Conservation (phyloP, 371 early-diverging fungal genomes). For the Apophysomyces elegans region DNA sequence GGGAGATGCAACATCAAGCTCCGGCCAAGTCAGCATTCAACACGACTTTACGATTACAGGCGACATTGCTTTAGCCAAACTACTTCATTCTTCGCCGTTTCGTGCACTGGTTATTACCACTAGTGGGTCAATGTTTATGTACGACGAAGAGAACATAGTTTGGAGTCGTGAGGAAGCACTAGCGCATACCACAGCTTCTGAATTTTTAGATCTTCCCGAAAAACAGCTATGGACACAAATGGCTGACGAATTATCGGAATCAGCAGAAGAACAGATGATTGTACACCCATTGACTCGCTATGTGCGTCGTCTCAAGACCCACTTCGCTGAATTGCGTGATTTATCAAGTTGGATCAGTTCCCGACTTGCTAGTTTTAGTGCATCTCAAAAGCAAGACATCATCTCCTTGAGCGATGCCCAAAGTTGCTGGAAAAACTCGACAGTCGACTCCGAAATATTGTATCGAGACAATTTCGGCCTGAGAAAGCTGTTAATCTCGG, state of each 20-base stretch:
- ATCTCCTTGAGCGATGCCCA: conserved; percentile 31
- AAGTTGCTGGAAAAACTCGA: conserved; percentile 30
- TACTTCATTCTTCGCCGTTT: conserved; percentile 27
- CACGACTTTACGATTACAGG: conserved; percentile 52
- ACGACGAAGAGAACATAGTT: conserved; percentile 39
- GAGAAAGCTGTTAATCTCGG: conserved; percentile 83
- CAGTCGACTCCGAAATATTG: conserved; percentile 28
- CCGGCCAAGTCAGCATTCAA: conserved; percentile 18
- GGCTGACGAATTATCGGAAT: conserved; percentile 70
- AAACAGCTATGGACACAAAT: conserved; percentile 75
- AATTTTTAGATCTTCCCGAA: conserved; percentile 85
- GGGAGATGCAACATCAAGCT: not conserved
- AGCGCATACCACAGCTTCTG: conserved; percentile 67
- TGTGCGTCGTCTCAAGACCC: conserved; percentile 65
- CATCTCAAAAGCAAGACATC: conserved; percentile 21
- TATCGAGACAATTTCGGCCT: conserved; percentile 84
- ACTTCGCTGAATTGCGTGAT: conserved; percentile 54
- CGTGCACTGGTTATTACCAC: conserved; percentile 48
- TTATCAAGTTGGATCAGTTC: conserved; percentile 34
- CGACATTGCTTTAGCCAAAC: conserved; percentile 34
- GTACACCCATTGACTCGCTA: conserved; percentile 64
- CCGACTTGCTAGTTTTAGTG: conserved; percentile 22
- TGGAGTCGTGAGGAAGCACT: conserved; percentile 92
- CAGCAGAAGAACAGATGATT: conserved; percentile 43
- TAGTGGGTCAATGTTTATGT: conserved; percentile 63